phyloP scores from a whole-genome alignment of 1,139 yeast genomes.

The Geotrichum histeridarum region DNA sequence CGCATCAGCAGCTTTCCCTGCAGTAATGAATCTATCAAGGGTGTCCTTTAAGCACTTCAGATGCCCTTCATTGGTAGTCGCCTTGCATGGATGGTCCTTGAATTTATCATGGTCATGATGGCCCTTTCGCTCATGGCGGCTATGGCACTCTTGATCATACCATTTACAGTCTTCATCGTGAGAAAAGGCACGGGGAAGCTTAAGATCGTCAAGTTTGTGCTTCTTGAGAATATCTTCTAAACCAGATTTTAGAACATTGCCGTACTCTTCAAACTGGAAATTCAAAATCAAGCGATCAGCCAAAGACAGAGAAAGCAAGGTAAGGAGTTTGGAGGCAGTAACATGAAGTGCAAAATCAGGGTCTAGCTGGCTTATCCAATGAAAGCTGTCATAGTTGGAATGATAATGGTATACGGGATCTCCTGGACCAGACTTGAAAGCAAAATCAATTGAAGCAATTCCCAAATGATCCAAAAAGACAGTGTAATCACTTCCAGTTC shows the following conservation, averaged over 20 bases:
- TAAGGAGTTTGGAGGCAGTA: conserved; percentile 48
- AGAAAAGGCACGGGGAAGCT: background rate
- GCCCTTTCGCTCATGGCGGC: background rate
- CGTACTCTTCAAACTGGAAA: conserved; percentile 45
- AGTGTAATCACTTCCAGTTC: conserved; percentile 66
- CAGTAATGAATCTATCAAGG: conserved; percentile 24
- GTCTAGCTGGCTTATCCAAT: conserved; percentile 59
- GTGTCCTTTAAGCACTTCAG: conserved; percentile 29
- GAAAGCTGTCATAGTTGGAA: conserved; percentile 60
- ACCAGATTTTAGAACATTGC: conserved; percentile 31
- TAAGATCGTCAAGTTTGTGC: conserved; percentile 6
- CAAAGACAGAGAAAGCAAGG: conserved; percentile 45
- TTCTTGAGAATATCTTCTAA: conserved; percentile 28
- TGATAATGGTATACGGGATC: conserved; percentile 63
- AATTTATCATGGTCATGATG: background rate
- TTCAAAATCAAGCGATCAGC: conserved; percentile 44
- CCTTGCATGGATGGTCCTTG: background rate
- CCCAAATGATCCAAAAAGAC: conserved; percentile 64
- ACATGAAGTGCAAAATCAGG: conserved; percentile 54
- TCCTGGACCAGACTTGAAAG: conserved; percentile 42
- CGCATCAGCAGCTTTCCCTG: conserved; percentile 31
- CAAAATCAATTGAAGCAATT: conserved; percentile 56
- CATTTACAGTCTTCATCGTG: background rate
- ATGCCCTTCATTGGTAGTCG: conserved; percentile 19
- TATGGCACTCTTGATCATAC: background rate